These are phyloP conservation scores for Beta corolliflora DNA, from an alignment of 179 eudicot species.

Conservation along the genomic window DNA sequence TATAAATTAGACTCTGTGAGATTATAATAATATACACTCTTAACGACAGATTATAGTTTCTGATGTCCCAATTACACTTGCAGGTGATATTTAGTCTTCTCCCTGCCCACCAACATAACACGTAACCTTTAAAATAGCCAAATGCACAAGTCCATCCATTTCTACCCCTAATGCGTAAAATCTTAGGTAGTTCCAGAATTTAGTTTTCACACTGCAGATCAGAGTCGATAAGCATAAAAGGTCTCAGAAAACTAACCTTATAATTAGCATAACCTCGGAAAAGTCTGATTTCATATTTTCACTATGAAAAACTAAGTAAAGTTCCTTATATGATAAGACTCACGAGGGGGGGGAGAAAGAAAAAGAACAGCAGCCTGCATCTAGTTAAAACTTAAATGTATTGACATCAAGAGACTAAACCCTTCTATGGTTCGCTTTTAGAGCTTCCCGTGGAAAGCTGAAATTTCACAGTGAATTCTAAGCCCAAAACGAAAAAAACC, in stretches of 20 bases:
- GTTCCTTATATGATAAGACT: not conserved
- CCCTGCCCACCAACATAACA: constrained; percentile 1
- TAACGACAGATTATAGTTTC: not conserved
- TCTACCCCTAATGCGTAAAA: not conserved
- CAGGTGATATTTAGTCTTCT: not conserved
- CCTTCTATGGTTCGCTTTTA: not conserved
- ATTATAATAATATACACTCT: not conserved
- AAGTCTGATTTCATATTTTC: not conserved
- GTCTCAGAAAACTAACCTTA: not conserved
- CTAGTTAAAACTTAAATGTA: not conserved
- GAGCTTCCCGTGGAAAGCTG: not conserved
- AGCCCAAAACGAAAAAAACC: not conserved
- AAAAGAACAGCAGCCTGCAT: not conserved
- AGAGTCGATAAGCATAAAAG: not conserved
- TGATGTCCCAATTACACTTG: not conserved
- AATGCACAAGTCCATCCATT: not conserved
- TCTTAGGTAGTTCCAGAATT: not conserved
- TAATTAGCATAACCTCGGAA: not conserved
- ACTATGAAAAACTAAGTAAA: not conserved
- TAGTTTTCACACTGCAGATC: not conserved
- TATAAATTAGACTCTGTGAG: not conserved
- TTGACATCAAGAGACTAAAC: not conserved
- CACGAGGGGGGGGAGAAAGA: not conserved
- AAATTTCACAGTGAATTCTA: not conserved
- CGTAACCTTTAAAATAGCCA: not conserved